These are phyloP conservation scores for Termitomyces sp. DNA, from an alignment of 768 basidiomycete species.

Conservation along the genomic window DNA sequence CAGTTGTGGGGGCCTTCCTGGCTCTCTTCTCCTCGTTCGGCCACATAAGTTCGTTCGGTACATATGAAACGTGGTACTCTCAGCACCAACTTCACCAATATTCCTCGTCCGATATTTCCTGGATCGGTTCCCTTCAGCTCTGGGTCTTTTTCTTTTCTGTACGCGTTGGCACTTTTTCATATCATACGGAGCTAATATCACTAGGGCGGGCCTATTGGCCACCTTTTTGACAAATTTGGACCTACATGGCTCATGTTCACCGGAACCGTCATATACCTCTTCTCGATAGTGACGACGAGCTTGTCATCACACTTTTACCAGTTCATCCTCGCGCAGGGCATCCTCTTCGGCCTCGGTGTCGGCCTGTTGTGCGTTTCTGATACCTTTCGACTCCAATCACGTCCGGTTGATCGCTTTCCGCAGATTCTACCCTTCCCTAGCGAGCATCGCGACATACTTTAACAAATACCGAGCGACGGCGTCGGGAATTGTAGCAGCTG, in stretches of 20 bases:
- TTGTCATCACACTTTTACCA: conserved; percentile 53
- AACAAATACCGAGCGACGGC: conserved; percentile 62
- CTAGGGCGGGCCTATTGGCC: conserved; percentile 60
- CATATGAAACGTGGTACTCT: conserved; percentile 65
- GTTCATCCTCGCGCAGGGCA: conserved; percentile 56
- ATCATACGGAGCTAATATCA: neutral
- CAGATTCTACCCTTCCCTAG: conserved; percentile 68
- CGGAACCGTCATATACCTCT: conserved; percentile 42
- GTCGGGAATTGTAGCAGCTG: conserved; percentile 63
- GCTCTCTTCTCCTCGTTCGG: conserved; percentile 69
- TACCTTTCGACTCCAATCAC: conserved; percentile 2
- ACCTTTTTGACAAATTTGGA: conserved; percentile 54
- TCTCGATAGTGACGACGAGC: conserved; percentile 58
- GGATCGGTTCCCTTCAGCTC: conserved; percentile 67
- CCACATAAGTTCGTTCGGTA: conserved; percentile 67
- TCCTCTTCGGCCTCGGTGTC: conserved; percentile 61
- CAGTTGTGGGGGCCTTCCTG: conserved; percentile 59
- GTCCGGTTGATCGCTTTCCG: neutral
- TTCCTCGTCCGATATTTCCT: conserved; percentile 54
- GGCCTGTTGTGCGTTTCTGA: conserved; percentile 47
- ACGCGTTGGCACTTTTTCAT: conserved; percentile 15
- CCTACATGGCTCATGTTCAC: conserved; percentile 46
- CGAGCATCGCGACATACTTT: conserved; percentile 65
- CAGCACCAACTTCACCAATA: conserved; percentile 48
- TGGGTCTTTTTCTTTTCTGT: conserved; percentile 70